Conservation (phyloP, 371 early-diverging fungal species). For the Umbelopsis sp. region DNA sequence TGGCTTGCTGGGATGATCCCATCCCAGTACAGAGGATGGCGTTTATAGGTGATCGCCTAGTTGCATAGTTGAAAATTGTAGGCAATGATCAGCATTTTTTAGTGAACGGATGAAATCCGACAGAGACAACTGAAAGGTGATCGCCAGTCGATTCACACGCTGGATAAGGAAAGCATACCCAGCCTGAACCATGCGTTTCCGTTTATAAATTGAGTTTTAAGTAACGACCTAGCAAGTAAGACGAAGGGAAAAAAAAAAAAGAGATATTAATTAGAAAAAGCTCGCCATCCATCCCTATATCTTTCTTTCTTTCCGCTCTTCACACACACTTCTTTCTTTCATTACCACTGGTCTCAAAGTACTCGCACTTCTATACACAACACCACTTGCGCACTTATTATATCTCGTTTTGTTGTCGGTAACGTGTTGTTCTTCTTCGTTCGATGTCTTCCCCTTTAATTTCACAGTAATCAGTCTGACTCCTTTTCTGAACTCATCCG, state of each 20-base stretch:
- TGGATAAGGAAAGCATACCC: not conserved
- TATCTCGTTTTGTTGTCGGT: not conserved
- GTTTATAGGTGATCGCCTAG: conserved; percentile 9
- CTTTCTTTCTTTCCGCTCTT: not conserved
- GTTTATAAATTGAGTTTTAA: not conserved
- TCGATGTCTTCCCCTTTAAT: no score
- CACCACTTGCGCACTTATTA: not conserved
- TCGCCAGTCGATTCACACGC: conserved; percentile 15
- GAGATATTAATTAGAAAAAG: no score
- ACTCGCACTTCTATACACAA: not conserved
- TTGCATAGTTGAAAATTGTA: conserved; percentile 12
- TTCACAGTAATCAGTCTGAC: no score
- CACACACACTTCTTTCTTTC: not conserved
- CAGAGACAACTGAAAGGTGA: conserved; percentile 11
- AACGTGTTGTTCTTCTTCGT: not conserved
- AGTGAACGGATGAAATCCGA: not conserved
- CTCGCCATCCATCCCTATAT: not conserved
- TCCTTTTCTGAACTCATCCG: no score
- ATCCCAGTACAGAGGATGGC: not conserved
- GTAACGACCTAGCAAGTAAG: no score
- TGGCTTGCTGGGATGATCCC: not conserved
- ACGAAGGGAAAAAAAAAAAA: no score
- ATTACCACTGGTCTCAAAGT: not conserved
- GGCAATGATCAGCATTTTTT: not conserved
- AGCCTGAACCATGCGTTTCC: not conserved